These are phyloP conservation scores for Phytopythium helicoides DNA, from an alignment of 352 stramenopile genomes.

Conservation along the genomic window DNA sequence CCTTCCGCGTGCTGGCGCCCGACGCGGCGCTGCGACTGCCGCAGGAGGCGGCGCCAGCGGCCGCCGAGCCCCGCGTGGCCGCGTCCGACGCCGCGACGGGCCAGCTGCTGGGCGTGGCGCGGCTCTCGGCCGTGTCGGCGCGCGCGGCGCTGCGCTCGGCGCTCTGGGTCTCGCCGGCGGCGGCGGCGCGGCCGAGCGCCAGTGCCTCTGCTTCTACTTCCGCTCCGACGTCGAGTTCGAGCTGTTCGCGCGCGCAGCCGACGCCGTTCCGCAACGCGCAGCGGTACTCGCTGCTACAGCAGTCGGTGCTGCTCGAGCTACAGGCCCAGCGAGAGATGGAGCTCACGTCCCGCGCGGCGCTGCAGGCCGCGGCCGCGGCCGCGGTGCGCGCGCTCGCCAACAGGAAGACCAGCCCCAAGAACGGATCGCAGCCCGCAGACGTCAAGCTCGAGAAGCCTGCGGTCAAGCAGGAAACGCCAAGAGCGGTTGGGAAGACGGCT, in stretches of 20 bases:
- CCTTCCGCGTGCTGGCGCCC: constrained; percentile 52
- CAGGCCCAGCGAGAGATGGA: constrained; percentile 36
- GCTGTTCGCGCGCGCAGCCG: constrained; percentile 38
- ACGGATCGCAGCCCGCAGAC: not conserved
- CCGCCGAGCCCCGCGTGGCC: constrained; percentile 49
- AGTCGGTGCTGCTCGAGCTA: constrained; percentile 54
- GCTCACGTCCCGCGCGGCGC: constrained; percentile 5
- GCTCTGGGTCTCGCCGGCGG: constrained; percentile 35
- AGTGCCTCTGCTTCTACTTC: constrained; percentile 75
- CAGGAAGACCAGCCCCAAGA: not conserved
- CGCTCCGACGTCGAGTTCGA: constrained; percentile 50
- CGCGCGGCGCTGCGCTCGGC: constrained; percentile 37
- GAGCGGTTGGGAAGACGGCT: not conserved
- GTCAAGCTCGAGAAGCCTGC: not conserved
- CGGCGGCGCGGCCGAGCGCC: not conserved
- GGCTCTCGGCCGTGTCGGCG: constrained; percentile 34
- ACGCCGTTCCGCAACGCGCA: constrained; percentile 37
- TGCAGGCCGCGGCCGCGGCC: constrained; percentile 8
- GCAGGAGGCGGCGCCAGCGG: constrained; percentile 13
- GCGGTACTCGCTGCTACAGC: constrained; percentile 42
- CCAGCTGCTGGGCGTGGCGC: constrained; percentile 53
- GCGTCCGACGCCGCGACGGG: constrained; percentile 47
- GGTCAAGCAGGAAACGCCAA: not conserved
- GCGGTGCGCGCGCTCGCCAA: not conserved
- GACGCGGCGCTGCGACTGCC: constrained; percentile 46